Evolutionary conservation across 2,329 filamentous ascomycete genomes (phyloP).

Genomic region (Fusarium agapanthi): DNA sequence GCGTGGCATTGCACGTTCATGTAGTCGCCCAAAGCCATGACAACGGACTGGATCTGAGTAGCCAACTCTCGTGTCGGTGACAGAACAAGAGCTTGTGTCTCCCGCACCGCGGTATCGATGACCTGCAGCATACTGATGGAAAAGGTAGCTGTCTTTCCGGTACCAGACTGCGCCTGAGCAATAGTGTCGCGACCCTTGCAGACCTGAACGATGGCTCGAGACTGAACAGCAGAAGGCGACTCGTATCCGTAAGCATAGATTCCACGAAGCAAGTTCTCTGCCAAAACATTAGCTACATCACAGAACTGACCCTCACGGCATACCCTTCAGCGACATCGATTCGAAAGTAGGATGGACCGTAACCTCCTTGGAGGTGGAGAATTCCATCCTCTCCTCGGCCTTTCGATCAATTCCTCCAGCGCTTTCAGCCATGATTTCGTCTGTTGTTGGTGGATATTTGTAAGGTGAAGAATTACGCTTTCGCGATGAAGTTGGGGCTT

Average conservation of each 20-base stretch:
- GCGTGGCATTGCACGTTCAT: conserved; percentile 99
- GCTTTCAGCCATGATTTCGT: conserved; percentile 81
- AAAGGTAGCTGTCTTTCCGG: conserved; percentile 96
- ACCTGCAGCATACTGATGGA: conserved; percentile 96
- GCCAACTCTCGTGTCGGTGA: conserved; percentile 96
- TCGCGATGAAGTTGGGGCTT: conserved; percentile 22
- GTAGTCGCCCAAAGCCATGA: conserved; percentile 99
- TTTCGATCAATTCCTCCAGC: conserved; percentile 83
- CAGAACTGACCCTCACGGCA: conserved; percentile 16
- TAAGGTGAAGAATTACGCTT: conserved; percentile 1
- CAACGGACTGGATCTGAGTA: conserved; percentile 97
- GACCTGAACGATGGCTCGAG: conserved; percentile 96
- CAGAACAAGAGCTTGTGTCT: conserved; percentile 93
- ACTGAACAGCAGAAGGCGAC: conserved; percentile 96
- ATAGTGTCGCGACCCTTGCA: conserved; percentile 99
- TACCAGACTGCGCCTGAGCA: conserved; percentile 96
- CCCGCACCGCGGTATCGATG: conserved; percentile 90
- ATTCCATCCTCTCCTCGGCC: conserved; percentile 96
- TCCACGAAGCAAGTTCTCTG: conserved; percentile 92
- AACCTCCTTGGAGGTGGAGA: conserved; percentile 97
- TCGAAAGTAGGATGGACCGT: conserved; percentile 93
- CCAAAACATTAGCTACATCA: conserved; percentile 16
- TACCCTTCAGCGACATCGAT: conserved; percentile 92
- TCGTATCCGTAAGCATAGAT: conserved; percentile 99
- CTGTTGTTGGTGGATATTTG: not conserved